Conservation (phyloP, 2,329 filamentous ascomycete species). For the Colletotrichum tropicale region DNA sequence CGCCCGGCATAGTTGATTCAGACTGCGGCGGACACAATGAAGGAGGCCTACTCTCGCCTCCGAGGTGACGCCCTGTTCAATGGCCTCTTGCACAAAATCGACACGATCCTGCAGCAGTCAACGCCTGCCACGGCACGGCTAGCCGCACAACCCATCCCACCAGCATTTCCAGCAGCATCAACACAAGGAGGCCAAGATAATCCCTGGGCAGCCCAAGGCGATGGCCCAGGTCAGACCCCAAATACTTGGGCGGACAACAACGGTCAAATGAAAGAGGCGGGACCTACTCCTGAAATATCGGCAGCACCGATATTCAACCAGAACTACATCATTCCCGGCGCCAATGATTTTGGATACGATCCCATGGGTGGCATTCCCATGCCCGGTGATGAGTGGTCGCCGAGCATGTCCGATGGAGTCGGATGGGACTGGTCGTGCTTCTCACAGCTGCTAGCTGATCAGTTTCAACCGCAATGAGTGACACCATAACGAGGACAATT, state of each 20-base stretch:
- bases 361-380: neutral
- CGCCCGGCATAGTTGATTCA: neutral
- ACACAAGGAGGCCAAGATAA: neutral
- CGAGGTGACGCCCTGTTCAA: neutral
- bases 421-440: slow-evolving; percentile 16
- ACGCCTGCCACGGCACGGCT: neutral
- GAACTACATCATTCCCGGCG: neutral
- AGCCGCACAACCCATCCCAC: neutral
- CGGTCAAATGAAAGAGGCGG: neutral
- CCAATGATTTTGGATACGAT: neutral
- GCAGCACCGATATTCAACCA: neutral
- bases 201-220: neutral
- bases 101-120: neutral
- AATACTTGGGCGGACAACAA: neutral
- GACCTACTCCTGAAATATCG: neutral
- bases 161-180: neutral
- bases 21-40: neutral
- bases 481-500: neutral
- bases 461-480: neutral
- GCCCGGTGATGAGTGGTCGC: neutral
- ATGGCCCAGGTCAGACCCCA: neutral
- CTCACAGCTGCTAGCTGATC: neutral
- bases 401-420: slow-evolving; percentile 1
- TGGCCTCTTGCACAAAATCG: neutral
- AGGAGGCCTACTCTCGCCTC: neutral